Conservation (phyloP, 2,329 filamentous ascomycete genomes). For the Phaeophleospora eucalypticola region DNA sequence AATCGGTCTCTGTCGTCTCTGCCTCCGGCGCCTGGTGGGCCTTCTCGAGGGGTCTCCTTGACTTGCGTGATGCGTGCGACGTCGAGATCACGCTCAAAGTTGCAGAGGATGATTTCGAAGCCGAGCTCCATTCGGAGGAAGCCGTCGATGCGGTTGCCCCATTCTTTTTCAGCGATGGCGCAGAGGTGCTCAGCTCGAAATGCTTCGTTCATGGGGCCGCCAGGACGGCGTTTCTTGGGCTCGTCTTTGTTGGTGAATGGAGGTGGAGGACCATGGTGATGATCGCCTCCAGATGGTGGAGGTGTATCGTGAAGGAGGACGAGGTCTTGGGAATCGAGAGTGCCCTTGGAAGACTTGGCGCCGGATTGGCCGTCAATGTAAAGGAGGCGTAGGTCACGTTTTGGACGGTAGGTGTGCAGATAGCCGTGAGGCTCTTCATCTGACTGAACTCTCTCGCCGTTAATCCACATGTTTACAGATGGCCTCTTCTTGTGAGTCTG, state of each 20-base stretch:
- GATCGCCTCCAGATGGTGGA: constrained; percentile 15
- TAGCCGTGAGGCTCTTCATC: constrained; percentile 46
- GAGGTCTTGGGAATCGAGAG: constrained; percentile 63
- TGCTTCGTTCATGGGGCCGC: constrained; percentile 42
- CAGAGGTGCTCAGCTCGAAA: constrained; percentile 56
- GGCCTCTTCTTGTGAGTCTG: background rate
- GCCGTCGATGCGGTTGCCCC: constrained; percentile 55
- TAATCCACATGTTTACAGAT: background rate
- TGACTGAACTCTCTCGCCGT: background rate
- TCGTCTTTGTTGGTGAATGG: background rate
- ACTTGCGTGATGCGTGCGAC: constrained; percentile 32
- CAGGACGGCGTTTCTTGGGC: constrained; percentile 2
- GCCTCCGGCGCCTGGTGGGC: constrained; percentile 11
- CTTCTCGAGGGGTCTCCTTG: constrained; percentile 3
- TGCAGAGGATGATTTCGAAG: constrained; percentile 66
- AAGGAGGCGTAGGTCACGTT: constrained; percentile 55
- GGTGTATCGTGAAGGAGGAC: constrained; percentile 48
- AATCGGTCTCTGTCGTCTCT: constrained; percentile 14
- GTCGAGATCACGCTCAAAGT: constrained; percentile 49
- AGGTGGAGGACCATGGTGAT: background rate
- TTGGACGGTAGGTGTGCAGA: constrained; percentile 63
- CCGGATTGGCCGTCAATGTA: constrained; percentile 69
- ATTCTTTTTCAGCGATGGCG: constrained; percentile 47
- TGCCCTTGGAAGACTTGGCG: constrained; percentile 61
- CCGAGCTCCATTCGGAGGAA: constrained; percentile 65